Percentiles rank a stretch among this genome's conserved stretches.
phyloP scores from a whole-genome alignment of 257 asterid species.

The Lithospermum erythrorhizon region DNA sequence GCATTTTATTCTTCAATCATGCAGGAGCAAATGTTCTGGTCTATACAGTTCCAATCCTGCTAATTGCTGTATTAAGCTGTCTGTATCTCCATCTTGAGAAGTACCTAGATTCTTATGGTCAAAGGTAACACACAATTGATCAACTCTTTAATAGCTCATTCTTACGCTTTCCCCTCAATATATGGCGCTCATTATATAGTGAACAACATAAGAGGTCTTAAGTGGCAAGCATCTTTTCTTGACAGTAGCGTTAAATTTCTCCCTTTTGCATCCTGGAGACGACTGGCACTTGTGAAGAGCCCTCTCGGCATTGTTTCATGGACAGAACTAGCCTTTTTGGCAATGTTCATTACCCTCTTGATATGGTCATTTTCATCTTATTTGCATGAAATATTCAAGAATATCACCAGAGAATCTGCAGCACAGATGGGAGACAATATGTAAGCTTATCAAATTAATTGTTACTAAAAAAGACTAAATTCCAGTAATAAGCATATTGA shows the following conservation, averaged over 20 bases:
- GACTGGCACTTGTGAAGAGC: slow-evolving; percentile 34
- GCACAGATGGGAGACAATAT: slow-evolving; percentile 31
- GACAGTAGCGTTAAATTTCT: slow-evolving; percentile 6
- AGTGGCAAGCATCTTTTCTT: slow-evolving; percentile 14
- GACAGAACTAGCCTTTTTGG: slow-evolving; percentile 3
- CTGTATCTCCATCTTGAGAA: slow-evolving; percentile 31
- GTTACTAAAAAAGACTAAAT: not conserved
- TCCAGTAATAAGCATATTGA: not conserved
- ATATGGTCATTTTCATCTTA: slow-evolving; percentile 48
- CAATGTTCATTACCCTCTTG: slow-evolving; percentile 39
- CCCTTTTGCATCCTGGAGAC: slow-evolving; percentile 15
- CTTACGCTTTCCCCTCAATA: not conserved
- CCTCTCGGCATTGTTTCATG: slow-evolving; percentile 27
- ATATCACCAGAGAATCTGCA: slow-evolving; percentile 30
- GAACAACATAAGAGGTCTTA: not conserved
- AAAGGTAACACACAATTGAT: slow-evolving; percentile 15
- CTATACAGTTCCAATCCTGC: slow-evolving; percentile 40
- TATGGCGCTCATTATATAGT: too few species aligned
- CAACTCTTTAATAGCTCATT: not conserved
- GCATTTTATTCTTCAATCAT: slow-evolving; percentile 1
- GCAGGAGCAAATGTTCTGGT: slow-evolving; percentile 49
- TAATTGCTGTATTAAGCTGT: slow-evolving; percentile 36
- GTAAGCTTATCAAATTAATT: not conserved
- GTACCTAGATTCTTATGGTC: slow-evolving; percentile 4
- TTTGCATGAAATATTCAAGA: slow-evolving; percentile 26